A percentile compares a stretch with the other conserved stretches of the same genome.
Evolutionary conservation across 129 eudicot species (phyloP).

Genomic region (Centrapalus pauciflorus): DNA sequence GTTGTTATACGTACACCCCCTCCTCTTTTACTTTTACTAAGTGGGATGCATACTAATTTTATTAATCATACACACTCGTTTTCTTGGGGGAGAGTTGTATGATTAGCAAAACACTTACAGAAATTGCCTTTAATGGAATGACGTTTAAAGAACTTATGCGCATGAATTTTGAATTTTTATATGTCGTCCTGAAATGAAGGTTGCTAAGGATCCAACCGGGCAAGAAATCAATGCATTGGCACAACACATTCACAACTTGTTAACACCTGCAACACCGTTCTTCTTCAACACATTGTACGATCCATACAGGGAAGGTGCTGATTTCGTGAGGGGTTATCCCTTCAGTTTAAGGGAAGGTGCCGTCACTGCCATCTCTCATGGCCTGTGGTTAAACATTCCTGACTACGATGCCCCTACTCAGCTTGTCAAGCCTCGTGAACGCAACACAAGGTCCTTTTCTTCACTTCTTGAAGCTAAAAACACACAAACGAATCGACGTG

Average conservation of each 20-base stretch:
- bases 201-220: constrained; percentile 74
- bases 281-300: constrained; percentile 84
- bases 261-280: constrained; percentile 61
- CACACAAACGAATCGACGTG: too few relatives aligned
- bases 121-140: neutral
- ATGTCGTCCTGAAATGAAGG: constrained; percentile 27
- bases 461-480: neutral
- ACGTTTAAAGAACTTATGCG: neutral
- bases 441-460: constrained; percentile 49
- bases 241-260: constrained; percentile 65
- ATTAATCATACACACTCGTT: too few relatives aligned
- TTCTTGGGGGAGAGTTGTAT: too few relatives aligned
- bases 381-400: constrained; percentile 84
- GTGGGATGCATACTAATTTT: too few relatives aligned
- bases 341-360: constrained; percentile 74
- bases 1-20: too few relatives aligned
- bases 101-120: too few relatives aligned
- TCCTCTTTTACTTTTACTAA: too few relatives aligned
- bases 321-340: constrained; percentile 76
- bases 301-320: constrained; percentile 72
- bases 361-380: constrained; percentile 74
- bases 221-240: constrained; percentile 67
- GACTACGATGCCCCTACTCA: constrained; percentile 81
- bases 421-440: constrained; percentile 71
- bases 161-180: neutral